Evolutionary conservation across 805 yeast genomes (phyloP).

Genomic region (Kurtzmaniella cleridarum): DNA sequence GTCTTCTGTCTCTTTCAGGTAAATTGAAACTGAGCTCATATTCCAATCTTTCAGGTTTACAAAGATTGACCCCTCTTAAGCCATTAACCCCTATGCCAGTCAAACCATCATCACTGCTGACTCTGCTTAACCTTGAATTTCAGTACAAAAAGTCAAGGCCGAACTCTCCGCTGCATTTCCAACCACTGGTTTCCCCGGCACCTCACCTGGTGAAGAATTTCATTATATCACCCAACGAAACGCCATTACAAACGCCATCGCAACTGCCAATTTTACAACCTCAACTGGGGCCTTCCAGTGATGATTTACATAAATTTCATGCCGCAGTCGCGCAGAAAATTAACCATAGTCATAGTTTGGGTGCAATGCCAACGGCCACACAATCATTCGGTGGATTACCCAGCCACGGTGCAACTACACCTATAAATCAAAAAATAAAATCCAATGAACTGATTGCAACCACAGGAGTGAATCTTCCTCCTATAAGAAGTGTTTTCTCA

Average conservation of each 20-base stretch:
- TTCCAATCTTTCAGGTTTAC: conserved; percentile 21
- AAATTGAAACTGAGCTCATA: conserved; percentile 20
- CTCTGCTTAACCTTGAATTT: conserved; percentile 34
- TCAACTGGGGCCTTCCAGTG: conserved; percentile 7
- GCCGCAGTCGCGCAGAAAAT: neutral
- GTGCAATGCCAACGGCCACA: too few species aligned
- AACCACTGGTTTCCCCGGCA: conserved; percentile 2
- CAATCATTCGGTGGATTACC: too few species aligned
- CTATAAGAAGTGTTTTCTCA: conserved; percentile 34
- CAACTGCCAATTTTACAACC: conserved; percentile 44
- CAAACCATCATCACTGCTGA: conserved; percentile 25
- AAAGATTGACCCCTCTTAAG: conserved; percentile 42
- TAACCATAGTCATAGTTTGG: too few species aligned
- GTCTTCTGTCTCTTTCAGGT: conserved; percentile 15
- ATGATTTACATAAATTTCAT: neutral
- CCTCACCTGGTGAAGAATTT: conserved; percentile 9
- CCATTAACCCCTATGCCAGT: conserved; percentile 21
- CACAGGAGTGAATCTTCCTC: conserved; percentile 37
- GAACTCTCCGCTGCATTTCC: conserved; percentile 31
- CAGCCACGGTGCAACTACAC: too few species aligned
- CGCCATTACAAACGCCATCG: conserved; percentile 45
- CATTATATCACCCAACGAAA: conserved; percentile 36
- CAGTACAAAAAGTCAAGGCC: conserved; percentile 42
- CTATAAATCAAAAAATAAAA: too few species aligned
- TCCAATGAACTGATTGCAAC: conserved; percentile 22